phyloP scores from a whole-genome alignment of 2,329 filamentous ascomycete species.

The Aureobasidium uvarum region DNA sequence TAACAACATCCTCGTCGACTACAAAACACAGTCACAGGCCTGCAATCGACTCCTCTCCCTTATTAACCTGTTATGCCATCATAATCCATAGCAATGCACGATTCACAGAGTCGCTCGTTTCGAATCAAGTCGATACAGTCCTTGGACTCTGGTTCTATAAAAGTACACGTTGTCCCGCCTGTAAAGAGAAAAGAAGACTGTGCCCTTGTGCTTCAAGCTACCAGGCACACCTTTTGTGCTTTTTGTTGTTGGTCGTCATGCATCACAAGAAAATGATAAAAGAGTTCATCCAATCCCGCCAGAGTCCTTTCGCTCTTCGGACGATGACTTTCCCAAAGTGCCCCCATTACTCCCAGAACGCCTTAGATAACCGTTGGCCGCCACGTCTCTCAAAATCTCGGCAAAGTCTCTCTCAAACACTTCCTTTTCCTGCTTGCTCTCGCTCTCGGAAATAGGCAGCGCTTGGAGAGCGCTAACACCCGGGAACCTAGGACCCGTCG shows the following conservation, averaged over 20 bases:
- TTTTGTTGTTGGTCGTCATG: constrained; percentile 26
- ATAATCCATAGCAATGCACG: no score
- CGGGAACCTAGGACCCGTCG: constrained; percentile 29
- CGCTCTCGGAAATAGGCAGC: constrained; percentile 26
- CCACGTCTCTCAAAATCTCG: not conserved
- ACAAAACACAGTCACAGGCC: no score
- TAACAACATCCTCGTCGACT: not conserved
- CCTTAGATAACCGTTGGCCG: constrained; percentile 17
- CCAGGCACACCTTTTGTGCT: constrained; percentile 16
- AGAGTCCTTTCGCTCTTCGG: constrained; percentile 23
- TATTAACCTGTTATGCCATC: no score
- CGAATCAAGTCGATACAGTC: not conserved
- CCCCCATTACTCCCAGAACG: constrained; percentile 26
- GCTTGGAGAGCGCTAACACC: constrained; percentile 30
- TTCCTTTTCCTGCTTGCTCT: constrained; percentile 19
- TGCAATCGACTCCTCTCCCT: no score
- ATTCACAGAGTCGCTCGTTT: not conserved
- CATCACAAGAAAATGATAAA: constrained; percentile 9
- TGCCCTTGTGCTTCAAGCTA: not conserved
- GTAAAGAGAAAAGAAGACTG: constrained; percentile 13
- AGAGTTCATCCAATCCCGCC: constrained; percentile 25
- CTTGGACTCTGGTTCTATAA: constrained; percentile 13
- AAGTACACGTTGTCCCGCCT: constrained; percentile 15
- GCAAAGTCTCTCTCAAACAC: constrained; percentile 19
- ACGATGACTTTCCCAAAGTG: constrained; percentile 16